Conservation (phyloP, 352 stramenopile species). For the Lagenidium sp. region DNA sequence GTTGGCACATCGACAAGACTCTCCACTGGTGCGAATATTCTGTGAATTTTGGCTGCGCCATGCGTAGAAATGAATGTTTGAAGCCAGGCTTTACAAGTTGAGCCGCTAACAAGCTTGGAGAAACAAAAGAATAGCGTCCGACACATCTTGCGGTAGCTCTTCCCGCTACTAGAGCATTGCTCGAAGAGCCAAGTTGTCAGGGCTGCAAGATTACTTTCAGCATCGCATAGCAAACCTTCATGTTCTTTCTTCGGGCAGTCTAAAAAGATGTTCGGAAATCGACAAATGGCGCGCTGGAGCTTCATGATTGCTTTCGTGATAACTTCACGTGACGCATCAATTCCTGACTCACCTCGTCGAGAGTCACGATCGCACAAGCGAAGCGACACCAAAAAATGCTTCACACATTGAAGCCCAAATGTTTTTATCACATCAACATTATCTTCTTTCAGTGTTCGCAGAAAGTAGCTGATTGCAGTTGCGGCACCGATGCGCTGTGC, state of each 20-base stretch:
- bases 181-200: conserved; percentile 14
- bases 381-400: conserved; percentile 54
- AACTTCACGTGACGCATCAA: conserved; percentile 37
- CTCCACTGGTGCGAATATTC: conserved; percentile 36
- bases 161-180: conserved; percentile 9
- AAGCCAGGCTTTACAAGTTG: conserved; percentile 42
- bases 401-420: conserved; percentile 57
- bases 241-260: background rate
- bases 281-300: conserved; percentile 42
- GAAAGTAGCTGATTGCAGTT: conserved; percentile 56
- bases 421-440: conserved; percentile 30
- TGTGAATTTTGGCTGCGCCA: conserved; percentile 7
- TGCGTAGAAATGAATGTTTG: conserved; percentile 20
- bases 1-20: conserved; percentile 30
- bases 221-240: background rate
- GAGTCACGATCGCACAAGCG: conserved; percentile 44
- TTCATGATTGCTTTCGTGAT: conserved; percentile 54
- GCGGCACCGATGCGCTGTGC: conserved; percentile 55
- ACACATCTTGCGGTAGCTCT: conserved; percentile 9
- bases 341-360: conserved; percentile 16
- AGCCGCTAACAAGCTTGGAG: conserved; percentile 22
- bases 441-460: conserved; percentile 54
- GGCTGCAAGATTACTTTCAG: background rate
- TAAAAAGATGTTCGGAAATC: conserved; percentile 40
- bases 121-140: conserved; percentile 15